Base-by-base conservation (phyloP, 805 yeast genomes). In the Starmerella potacharoeniae region DNA sequence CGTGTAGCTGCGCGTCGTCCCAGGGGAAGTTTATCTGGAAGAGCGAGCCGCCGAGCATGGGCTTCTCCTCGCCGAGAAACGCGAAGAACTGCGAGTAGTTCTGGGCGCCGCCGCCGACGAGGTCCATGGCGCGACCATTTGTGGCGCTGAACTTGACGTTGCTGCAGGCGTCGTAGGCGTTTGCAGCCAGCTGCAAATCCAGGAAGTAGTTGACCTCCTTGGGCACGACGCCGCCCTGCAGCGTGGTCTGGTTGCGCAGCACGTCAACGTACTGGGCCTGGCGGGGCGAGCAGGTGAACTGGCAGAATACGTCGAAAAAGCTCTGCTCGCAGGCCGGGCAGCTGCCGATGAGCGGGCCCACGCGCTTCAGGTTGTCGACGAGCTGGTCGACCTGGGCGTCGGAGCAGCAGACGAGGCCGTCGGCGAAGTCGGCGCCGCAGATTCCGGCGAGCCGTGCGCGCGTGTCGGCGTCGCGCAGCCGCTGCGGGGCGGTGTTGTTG, bases 91-190 rank as follows among this genome's bases (percentile, higher is more conserved):
- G 80, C 35, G 73, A 62, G 67, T 80, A 86, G 62, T 82, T 79
- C 53, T 75, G 77, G 2, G 97, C 97, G 1, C 97, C 97, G n/a
- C 98, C 98, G 7, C 98, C 98, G 43, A 91, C 83, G 42, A 91
- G 75, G 66, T 91, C 97, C 97, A 91, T 89, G 9, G 96, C 97
- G 64, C 78, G 86, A 2, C 97, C 96, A 68, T 90, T 91, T 2
- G 97, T 89, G 7, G 96, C 96, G 4, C 91, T 81, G 68, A 93
- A 90, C 70, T 91, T 89, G 66, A 91, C 84, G 59, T 83, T 81
- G 62, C 85, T 85, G 71, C 98, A 91, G 1, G 96, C 86, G 55
- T 89, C 84, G 66, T 73, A 91, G 63, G 91, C 80, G 1, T 64
- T 72, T 0, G 74, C 63, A 0, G 95, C 96, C 73, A 80, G 79